A percentile compares a stretch with the other conserved stretches of the same genome.
phyloP scores from a whole-genome alignment of 75 land plant genomes.

The Selaginella tamariscina region DNA sequence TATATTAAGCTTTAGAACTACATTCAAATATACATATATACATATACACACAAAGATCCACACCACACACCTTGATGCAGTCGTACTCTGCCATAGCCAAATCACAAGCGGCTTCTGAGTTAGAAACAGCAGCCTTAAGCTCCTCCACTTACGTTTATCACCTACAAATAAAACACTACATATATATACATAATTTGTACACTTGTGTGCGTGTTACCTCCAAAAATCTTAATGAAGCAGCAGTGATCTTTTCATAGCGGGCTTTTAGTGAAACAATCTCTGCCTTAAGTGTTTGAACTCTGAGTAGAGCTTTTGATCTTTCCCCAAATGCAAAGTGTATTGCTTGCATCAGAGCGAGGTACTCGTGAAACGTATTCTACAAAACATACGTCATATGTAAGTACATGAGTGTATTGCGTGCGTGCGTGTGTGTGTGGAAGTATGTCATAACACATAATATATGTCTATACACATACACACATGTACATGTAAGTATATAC shows the following conservation, averaged over 20 bases:
- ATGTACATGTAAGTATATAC: too few relatives aligned
- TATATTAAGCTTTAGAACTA: background rate
- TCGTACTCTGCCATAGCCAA: constrained; percentile 68
- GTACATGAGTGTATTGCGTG: too few relatives aligned
- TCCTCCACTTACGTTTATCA: constrained; percentile 69
- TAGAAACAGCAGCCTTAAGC: constrained; percentile 43
- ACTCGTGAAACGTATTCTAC: constrained; percentile 81
- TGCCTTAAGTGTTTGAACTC: constrained; percentile 61
- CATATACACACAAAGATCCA: background rate
- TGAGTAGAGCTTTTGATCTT: constrained; percentile 67
- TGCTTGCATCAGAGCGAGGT: constrained; percentile 70
- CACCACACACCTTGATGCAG: constrained; percentile 57
- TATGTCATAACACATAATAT: too few relatives aligned
- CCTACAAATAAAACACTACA: too few relatives aligned
- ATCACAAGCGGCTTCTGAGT: constrained; percentile 61
- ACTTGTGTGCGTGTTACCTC: too few relatives aligned
- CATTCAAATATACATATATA: background rate
- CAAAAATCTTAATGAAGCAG: constrained; percentile 68
- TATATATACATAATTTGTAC: too few relatives aligned
- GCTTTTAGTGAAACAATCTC: constrained; percentile 52
- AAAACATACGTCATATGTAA: too few relatives aligned
- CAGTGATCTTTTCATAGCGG: constrained; percentile 57
- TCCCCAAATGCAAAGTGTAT: constrained; percentile 62
- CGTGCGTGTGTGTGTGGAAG: too few relatives aligned
- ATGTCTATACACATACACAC: too few relatives aligned